Evolutionary conservation across 164 flowering plant species (phyloP), one percentile per base, ranked within the genome.

Genomic region (Stephania yunnanensis): DNA sequence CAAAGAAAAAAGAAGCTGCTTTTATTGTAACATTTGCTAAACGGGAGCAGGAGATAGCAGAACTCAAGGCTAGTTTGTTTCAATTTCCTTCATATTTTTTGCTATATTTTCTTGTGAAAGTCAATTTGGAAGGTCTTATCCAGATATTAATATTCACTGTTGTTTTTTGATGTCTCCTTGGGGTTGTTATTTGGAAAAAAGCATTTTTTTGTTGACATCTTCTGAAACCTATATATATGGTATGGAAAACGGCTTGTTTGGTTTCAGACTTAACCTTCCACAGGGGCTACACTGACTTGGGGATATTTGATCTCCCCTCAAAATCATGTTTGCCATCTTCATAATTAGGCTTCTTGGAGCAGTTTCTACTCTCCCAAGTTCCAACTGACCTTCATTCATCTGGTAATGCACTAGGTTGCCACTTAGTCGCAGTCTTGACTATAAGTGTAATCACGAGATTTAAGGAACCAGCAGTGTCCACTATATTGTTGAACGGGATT

Each of bases 1-100:
- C 97, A 76, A 96, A 89, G 89, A 96, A 92, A 79, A 96, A 96
- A 79, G 99, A 96, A 87, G 99, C 96, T 84, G 98, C 98, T 58
- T 92, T 94, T 78, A 90, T 92, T 78, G 98, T 94, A 42, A 93
- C 97, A 42, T 91, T 94, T 86, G 97, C 98, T 69, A 96, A 96
- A 80, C 81, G 96, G 50, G 99, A 96, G 81, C 99, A 96, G 83
- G 98, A 96, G 84, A 92, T 94, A 78, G 90, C 97, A 31, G 98
- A 96, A 78, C 74, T 96, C 79, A 96, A 92, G 94, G 97, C 90
- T 64, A 78, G 73, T 0, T 8, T 31, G 48, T 8, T 58, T 22
- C 55, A 42, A 15, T 2, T 11, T 66, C 69, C 36, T 64, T 29
- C 63, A 48, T 17, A n/a, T 22, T 70, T 30, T 17, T 70, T 53